Evolutionary conservation across 352 stramenopile species (phyloP), one percentile per base, ranked within the genome.

Genomic region (Lagenidium giganteum): DNA sequence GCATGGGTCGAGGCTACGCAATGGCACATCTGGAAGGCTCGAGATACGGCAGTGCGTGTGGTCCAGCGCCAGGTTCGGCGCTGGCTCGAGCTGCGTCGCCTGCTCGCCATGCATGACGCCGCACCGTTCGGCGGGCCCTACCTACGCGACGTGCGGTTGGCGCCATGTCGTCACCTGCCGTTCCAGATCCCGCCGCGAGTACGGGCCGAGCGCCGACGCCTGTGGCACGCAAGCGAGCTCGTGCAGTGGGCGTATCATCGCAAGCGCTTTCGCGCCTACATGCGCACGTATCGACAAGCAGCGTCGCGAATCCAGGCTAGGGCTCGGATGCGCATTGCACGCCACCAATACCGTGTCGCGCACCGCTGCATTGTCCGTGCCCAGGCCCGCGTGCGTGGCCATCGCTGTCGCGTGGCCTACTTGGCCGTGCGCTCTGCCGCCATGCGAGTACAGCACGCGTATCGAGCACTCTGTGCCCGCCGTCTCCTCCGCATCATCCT

Each of bases 81-180:
- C 1, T 45, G 56, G 29, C 56, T 75, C 33, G 64, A 52, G 7
- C 61, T 63, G 4, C 23, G 57, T 14, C 55, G 57, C 0, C 64
- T 87, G 5, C 52, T 90, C 6, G 26, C 25, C 21, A 31, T 73
- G 11, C 71, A 91, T 32, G 59, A 72, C 6, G 51, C 43, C 1
- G 39, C 64, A 14, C 71, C 69, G 2, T 62, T 88, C 18, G 67
- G 59, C 17, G 65, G 53, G 31, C 58, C 49, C 3, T 40, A 65
- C 3, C 34, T 91, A 5, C 58, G 65, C 7, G 78, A 93, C 52
- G 56, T 88, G 8, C 81, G 67, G 34, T 60, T 93, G 1, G 59
- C 67, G 12, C 56, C 67, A 20, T 44, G 47, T 18, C 59, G 55
- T 16, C 8, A 64, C n/a, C 42, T 88, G 0, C 30, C 12, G 0